Evolutionary conservation across 257 asterid genomes (phyloP).

Genomic region (Solanum acaule): DNA sequence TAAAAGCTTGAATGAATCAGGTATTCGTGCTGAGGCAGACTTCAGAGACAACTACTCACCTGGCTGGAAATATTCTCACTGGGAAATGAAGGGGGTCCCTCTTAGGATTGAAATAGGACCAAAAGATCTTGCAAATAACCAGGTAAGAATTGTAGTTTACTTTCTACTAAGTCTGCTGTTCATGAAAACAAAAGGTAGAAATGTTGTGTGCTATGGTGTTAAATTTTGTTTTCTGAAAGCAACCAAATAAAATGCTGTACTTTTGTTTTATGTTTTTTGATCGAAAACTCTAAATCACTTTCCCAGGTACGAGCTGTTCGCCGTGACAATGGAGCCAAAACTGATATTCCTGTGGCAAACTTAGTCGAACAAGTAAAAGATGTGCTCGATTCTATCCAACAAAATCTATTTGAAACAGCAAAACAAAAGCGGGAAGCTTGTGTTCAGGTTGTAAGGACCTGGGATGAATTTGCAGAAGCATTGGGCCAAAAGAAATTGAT

Average conservation of each 20-base stretch:
- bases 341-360: slow-evolving; percentile 60
- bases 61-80: slow-evolving; percentile 97
- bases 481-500: slow-evolving; percentile 74
- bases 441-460: slow-evolving; percentile 53
- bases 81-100: slow-evolving; percentile 99
- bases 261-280: neutral
- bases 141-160: slow-evolving; percentile 29
- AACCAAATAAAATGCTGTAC: neutral
- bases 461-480: slow-evolving; percentile 83
- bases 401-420: slow-evolving; percentile 59
- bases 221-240: neutral
- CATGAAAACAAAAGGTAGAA: neutral
- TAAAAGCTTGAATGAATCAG: slow-evolving; percentile 61
- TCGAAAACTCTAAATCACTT: neutral
- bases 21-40: slow-evolving; percentile 86
- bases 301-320: slow-evolving; percentile 80
- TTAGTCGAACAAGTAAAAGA: slow-evolving; percentile 43
- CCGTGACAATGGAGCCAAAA: slow-evolving; percentile 69
- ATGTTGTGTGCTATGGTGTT: neutral
- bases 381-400: slow-evolving; percentile 52
- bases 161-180: neutral
- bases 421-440: slow-evolving; percentile 68
- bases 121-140: slow-evolving; percentile 80
- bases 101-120: slow-evolving; percentile 98
- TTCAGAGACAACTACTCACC: slow-evolving; percentile 92